phyloP scores from a whole-genome alignment of 2,329 filamentous ascomycete genomes.

The Cladorrhinum sp. region DNA sequence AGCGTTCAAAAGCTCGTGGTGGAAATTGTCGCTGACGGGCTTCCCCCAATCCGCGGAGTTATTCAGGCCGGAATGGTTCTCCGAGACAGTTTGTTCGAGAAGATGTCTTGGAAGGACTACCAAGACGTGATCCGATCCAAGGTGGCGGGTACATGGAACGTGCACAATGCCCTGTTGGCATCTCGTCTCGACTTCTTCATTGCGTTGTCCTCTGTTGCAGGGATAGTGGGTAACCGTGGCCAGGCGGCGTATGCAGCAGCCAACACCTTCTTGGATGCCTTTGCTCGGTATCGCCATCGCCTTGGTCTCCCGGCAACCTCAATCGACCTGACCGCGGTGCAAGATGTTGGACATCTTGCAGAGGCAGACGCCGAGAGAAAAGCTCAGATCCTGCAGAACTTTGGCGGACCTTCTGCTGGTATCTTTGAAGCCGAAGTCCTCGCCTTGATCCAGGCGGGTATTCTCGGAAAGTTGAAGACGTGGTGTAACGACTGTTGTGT shows the following conservation, averaged over 20 bases:
- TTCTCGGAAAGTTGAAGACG: neutral
- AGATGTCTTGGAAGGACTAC: constrained; percentile 7
- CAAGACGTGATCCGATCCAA: neutral
- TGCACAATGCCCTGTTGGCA: constrained; percentile 32
- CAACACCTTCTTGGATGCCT: constrained; percentile 40
- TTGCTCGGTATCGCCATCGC: constrained; percentile 20
- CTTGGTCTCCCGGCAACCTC: neutral
- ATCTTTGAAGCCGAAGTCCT: neutral
- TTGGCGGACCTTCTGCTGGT: neutral
- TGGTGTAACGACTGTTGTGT: neutral
- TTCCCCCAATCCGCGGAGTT: constrained; percentile 3
- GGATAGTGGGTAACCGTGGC: constrained; percentile 49
- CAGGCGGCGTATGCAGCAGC: constrained; percentile 51
- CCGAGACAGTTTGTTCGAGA: neutral
- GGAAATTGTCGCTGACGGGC: constrained; percentile 9
- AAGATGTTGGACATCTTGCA: neutral
- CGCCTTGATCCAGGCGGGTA: neutral
- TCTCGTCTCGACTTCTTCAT: constrained; percentile 51
- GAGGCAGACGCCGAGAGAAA: neutral
- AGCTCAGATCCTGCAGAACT: neutral
- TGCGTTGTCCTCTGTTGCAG: constrained; percentile 50
- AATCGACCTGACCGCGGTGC: neutral
- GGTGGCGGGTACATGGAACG: neutral
- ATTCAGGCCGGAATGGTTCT: neutral
- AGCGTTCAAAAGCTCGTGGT: neutral